phyloP scores from a whole-genome alignment of 225 moss, liverwort and hornwort genomes.

The Sphagnum tenellum region DNA sequence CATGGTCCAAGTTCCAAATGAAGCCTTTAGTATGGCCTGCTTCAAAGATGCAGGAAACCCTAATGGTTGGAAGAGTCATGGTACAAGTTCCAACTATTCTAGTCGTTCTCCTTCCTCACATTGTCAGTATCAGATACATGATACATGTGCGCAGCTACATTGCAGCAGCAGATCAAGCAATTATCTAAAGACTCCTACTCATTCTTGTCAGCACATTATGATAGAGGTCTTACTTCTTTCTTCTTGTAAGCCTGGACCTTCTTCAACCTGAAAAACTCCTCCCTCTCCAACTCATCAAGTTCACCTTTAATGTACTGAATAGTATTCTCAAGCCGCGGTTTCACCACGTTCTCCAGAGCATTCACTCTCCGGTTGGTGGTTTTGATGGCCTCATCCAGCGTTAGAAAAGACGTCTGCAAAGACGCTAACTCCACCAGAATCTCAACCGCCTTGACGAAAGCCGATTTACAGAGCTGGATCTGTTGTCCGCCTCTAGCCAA shows the following conservation, averaged over 20 bases:
- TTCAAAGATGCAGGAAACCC: too few relatives aligned
- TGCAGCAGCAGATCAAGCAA: too few relatives aligned
- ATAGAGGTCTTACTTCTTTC: slow-evolving; percentile 31
- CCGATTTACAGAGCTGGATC: slow-evolving; percentile 59
- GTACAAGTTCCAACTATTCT: too few relatives aligned
- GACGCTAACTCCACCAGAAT: slow-evolving; percentile 74
- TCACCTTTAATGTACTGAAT: slow-evolving; percentile 68
- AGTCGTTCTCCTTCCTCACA: too few relatives aligned
- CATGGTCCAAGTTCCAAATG: too few relatives aligned
- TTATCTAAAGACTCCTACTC: too few relatives aligned
- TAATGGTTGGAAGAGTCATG: too few relatives aligned
- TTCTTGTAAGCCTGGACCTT: slow-evolving; percentile 78
- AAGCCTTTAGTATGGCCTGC: too few relatives aligned
- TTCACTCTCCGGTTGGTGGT: slow-evolving; percentile 69
- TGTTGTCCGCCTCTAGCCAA: slow-evolving; percentile 68
- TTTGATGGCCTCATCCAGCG: slow-evolving; percentile 71
- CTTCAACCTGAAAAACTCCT: slow-evolving; percentile 86
- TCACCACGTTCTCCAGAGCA: slow-evolving; percentile 78
- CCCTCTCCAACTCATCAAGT: slow-evolving; percentile 83
- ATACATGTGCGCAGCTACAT: too few relatives aligned
- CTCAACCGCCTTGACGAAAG: slow-evolving; percentile 62
- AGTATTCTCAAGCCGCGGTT: slow-evolving; percentile 74
- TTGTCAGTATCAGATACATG: too few relatives aligned
- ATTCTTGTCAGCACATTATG: too few relatives aligned
- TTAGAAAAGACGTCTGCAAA: slow-evolving; percentile 72